These are phyloP conservation scores for Hyaloraphidium curvatum DNA, from an alignment of 192 early-diverging fungal species.

Conservation along the genomic window DNA sequence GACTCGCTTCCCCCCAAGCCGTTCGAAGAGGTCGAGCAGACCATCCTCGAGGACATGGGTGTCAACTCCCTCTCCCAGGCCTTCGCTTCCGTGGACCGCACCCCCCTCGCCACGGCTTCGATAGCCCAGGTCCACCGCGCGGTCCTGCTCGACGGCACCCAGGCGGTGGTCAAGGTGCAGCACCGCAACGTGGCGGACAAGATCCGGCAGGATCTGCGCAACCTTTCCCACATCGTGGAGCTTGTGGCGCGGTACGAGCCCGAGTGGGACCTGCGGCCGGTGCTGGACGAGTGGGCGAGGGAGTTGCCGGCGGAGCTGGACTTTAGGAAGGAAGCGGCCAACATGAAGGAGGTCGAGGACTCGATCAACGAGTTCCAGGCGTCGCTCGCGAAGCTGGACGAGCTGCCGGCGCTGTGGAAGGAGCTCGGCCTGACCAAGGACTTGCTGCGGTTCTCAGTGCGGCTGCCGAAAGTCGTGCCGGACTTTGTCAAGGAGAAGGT, in stretches of 20 bases:
- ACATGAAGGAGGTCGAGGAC: constrained; percentile 9
- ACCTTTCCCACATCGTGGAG: constrained; percentile 4
- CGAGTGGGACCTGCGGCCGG: constrained; percentile 9
- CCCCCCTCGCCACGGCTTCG: background rate
- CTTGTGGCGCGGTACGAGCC: constrained; percentile 8
- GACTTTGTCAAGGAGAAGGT: background rate
- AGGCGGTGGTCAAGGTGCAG: constrained; percentile 16
- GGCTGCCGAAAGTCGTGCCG: background rate
- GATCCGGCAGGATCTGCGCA: constrained; percentile 8
- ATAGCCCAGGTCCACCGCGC: constrained; percentile 1
- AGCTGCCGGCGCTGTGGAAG: constrained; percentile 9
- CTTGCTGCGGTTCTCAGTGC: background rate
- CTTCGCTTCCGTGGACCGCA: background rate
- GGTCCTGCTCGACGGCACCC: background rate
- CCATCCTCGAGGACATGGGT: background rate
- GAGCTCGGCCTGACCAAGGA: constrained; percentile 1
- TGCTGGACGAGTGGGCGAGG: constrained; percentile 10
- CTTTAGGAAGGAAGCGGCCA: constrained; percentile 12
- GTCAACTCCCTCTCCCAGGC: background rate
- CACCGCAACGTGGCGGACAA: constrained; percentile 7
- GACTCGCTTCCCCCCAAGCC: background rate
- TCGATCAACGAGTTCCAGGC: constrained; percentile 8
- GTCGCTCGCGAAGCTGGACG: constrained; percentile 2
- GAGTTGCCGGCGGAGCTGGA: constrained; percentile 16
- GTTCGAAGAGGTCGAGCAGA: background rate